Evolutionary conservation across 164 flowering plant genomes (phyloP).

Genomic region (Nymphaea colorata): DNA sequence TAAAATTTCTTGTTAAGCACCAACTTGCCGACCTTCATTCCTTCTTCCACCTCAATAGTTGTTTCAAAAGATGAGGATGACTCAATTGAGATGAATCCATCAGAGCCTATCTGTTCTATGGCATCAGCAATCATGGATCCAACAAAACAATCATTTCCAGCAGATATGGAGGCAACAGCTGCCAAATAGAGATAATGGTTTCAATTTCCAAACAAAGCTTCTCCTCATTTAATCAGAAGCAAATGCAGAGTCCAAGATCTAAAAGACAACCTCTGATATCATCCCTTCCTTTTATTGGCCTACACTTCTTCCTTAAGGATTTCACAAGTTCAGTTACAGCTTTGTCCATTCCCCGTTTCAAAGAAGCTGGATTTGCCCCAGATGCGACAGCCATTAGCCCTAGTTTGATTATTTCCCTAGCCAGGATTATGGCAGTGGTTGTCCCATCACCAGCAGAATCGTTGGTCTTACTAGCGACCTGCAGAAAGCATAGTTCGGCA

Average conservation of each 20-base stretch:
- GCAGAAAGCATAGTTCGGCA: not conserved
- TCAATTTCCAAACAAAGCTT: no score
- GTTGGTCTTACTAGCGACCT: conserved; percentile 87
- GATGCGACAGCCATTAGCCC: conserved; percentile 66
- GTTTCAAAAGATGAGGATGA: conserved; percentile 74
- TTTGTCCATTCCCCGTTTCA: conserved; percentile 82
- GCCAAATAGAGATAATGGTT: conserved; percentile 9
- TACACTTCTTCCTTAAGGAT: conserved; percentile 38
- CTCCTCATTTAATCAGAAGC: not conserved
- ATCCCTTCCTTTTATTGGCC: conserved; percentile 49
- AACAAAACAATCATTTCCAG: conserved; percentile 85
- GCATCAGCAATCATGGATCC: conserved; percentile 84
- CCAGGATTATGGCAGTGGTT: conserved; percentile 84
- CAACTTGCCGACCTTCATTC: conserved; percentile 56
- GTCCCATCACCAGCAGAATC: conserved; percentile 95
- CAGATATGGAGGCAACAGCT: conserved; percentile 90
- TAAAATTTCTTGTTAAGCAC: not conserved
- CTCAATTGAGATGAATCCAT: conserved; percentile 78
- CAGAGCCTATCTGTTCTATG: conserved; percentile 68
- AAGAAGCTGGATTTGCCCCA: conserved; percentile 79
- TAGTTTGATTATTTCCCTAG: conserved; percentile 59
- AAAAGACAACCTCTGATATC: conserved; percentile 54
- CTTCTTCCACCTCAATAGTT: conserved; percentile 63
- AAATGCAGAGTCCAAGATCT: not conserved
- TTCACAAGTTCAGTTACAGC: conserved; percentile 68